Percentiles rank a stretch among this genome's conserved stretches.
phyloP scores from a whole-genome alignment of 306 rosid genomes.

The Prunus padus region DNA sequence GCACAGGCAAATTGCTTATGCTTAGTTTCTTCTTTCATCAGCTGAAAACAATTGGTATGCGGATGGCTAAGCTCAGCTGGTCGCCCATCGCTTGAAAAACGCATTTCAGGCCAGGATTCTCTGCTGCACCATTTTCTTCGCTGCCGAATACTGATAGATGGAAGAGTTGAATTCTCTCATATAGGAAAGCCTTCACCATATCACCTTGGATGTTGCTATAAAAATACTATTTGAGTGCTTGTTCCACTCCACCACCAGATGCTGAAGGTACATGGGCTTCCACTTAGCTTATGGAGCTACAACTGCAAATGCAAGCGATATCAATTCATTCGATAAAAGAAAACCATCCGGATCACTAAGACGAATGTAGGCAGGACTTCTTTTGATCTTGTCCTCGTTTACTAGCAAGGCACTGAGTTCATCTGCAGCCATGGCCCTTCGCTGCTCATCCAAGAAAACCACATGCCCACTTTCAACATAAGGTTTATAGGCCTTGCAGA shows the following conservation, averaged over 20 bases:
- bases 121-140: not conserved
- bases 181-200: not conserved
- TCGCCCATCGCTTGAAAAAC: too few relatives aligned
- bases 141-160: not conserved
- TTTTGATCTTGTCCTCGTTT: conserved; percentile 22
- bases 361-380: conserved; percentile 48
- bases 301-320: conserved; percentile 74
- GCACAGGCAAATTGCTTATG: not conserved
- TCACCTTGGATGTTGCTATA: not conserved
- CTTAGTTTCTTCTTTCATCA: not conserved
- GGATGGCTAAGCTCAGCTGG: not conserved
- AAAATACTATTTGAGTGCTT: not conserved
- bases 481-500: conserved; percentile 61
- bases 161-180: not conserved
- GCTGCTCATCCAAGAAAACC: conserved; percentile 58
- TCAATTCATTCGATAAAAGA: conserved; percentile 81
- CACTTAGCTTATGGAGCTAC: conserved; percentile 48
- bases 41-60: not conserved
- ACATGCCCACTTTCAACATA: conserved; percentile 79
- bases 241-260: not conserved
- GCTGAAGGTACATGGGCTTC: not conserved
- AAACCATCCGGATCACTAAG: conserved; percentile 93
- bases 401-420: conserved; percentile 29
- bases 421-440: conserved; percentile 44
- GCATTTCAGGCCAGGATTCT: not conserved